Percentiles rank a stretch among this genome's conserved stretches.
Evolutionary conservation across 2,329 filamentous ascomycete genomes (phyloP).

Genomic region (Diplodia corticola): DNA sequence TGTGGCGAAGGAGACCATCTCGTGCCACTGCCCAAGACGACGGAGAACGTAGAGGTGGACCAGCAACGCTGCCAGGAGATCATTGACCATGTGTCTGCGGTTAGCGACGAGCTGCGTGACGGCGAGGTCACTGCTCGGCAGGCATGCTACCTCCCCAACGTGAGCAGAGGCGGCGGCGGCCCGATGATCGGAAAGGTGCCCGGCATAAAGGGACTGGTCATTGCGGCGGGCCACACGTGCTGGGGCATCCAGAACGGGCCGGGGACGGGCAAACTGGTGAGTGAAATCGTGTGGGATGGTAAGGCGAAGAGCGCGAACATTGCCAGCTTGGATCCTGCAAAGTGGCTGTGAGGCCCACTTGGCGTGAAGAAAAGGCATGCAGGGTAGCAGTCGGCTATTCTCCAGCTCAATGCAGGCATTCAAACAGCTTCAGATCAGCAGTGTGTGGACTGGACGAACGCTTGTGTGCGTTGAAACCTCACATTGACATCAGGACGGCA

Average conservation of each 20-base stretch:
- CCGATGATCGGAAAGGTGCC: conserved; percentile 75
- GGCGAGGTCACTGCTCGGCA: conserved; percentile 69
- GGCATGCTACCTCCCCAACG: conserved; percentile 89
- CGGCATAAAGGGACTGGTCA: conserved; percentile 68
- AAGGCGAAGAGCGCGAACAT: conserved; percentile 45
- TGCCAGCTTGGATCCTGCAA: conserved; percentile 44
- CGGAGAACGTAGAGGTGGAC: conserved; percentile 75
- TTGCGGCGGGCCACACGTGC: conserved; percentile 91
- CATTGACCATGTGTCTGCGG: conserved; percentile 69
- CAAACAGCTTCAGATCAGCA: neutral
- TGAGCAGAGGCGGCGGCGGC: conserved; percentile 59
- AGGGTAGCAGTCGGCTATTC: neutral
- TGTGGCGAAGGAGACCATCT: conserved; percentile 84
- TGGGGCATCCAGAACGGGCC: conserved; percentile 98
- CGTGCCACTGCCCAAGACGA: conserved; percentile 72
- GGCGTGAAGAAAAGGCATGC: neutral
- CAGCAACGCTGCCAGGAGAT: conserved; percentile 79
- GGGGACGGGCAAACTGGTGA: conserved; percentile 61
- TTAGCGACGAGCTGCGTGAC: conserved; percentile 51
- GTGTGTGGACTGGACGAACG: neutral
- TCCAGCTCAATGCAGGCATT: neutral
- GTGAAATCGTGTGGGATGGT: conserved; percentile 50
- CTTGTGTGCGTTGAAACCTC: neutral
- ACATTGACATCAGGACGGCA: neutral
- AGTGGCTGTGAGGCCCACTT: conserved; percentile 24